phyloP scores from a whole-genome alignment of 2,329 filamentous ascomycete species.

The Aureobasidium musti region DNA sequence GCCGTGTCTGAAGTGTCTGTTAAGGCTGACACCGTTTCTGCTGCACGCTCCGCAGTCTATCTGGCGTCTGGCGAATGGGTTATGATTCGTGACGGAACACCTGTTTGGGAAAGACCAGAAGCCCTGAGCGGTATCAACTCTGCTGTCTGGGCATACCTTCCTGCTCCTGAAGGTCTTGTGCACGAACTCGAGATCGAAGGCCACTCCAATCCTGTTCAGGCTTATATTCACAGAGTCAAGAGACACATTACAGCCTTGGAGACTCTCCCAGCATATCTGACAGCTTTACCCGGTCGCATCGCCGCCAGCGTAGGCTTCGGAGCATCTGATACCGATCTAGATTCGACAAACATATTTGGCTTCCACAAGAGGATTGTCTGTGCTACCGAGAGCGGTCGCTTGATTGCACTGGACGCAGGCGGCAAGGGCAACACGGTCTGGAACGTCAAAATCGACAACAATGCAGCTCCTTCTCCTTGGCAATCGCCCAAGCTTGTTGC shows the following conservation, averaged over 20 bases:
- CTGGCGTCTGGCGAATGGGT: conserved; percentile 72
- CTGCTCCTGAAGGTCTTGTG: conserved; percentile 68
- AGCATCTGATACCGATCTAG: conserved; percentile 33
- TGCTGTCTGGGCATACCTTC: conserved; percentile 71
- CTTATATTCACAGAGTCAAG: conserved; percentile 84
- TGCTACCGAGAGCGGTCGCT: conserved; percentile 73
- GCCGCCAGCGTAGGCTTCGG: conserved; percentile 53
- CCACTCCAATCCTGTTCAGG: conserved; percentile 73
- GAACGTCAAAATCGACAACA: conserved; percentile 61
- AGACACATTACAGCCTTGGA: conserved; percentile 79
- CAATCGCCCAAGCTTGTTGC: conserved; percentile 27
- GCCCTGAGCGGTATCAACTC: conserved; percentile 77
- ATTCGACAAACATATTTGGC: conserved; percentile 68
- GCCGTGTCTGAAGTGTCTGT: conserved; percentile 81
- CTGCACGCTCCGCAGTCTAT: conserved; percentile 74
- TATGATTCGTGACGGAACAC: conserved; percentile 77
- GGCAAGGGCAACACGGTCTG: conserved; percentile 74
- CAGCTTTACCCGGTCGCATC: conserved; percentile 67
- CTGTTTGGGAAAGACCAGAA: conserved; percentile 79
- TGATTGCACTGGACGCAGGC: conserved; percentile 78
- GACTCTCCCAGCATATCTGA: conserved; percentile 72
- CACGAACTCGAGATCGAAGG: conserved; percentile 83
- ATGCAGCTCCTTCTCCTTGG: conserved; percentile 15
- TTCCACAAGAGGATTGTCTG: conserved; percentile 84
- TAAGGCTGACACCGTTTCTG: conserved; percentile 67